Evolutionary conservation across 768 basidiomycete species (phyloP).

Genomic region (Hortiboletus flavorubellus): DNA sequence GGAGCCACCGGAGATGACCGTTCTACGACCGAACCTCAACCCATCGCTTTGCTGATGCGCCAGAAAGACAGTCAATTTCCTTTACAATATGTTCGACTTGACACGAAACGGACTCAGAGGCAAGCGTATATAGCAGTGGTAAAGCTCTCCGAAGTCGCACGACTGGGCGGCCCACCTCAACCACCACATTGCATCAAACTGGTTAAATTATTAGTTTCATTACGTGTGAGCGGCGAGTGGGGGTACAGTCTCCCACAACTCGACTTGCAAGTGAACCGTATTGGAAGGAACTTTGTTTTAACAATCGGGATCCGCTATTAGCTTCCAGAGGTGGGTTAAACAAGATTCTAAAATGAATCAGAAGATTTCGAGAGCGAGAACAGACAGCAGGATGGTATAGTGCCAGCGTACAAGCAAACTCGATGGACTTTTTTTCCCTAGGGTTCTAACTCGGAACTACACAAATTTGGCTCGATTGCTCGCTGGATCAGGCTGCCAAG

Average conservation of each 20-base stretch:
- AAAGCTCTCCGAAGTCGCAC: background rate
- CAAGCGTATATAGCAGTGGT: background rate
- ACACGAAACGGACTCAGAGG: background rate
- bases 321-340: background rate
- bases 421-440: background rate
- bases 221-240: background rate
- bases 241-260: background rate
- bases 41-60: background rate
- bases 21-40: background rate
- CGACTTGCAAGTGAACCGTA: background rate
- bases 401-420: background rate
- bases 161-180: background rate
- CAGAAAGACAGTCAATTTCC: background rate
- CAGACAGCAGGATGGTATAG: background rate
- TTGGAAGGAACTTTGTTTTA: background rate
- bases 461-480: background rate
- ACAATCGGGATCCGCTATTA: background rate
- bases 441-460: no score
- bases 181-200: background rate
- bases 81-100: background rate
- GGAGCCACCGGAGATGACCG: background rate
- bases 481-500: no score
- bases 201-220: no score
- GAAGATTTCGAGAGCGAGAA: background rate
- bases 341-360: background rate